Percentiles rank a stretch among this genome's conserved stretches.
These are phyloP conservation scores for Limtongia smithiae DNA, from an alignment of 805 yeast species.

Conservation along the genomic window DNA sequence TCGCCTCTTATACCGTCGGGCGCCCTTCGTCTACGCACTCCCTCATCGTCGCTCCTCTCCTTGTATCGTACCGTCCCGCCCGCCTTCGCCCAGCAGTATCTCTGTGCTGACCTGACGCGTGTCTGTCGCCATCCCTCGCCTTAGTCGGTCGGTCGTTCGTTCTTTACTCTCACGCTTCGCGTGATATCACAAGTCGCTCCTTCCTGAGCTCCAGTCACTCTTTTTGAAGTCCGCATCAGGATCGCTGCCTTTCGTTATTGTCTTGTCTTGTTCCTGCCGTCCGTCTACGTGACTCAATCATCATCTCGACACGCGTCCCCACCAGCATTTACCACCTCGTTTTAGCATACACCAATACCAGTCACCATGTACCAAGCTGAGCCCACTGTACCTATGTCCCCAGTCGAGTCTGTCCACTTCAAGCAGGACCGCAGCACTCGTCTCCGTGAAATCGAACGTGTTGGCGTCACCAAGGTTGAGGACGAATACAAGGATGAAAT, in stretches of 20 bases:
- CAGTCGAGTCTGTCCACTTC: constrained; percentile 19
- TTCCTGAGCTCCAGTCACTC: constrained; percentile 26
- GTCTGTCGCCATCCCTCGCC: constrained; percentile 1
- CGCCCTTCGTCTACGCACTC: not conserved
- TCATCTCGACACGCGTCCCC: too few species aligned
- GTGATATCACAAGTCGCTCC: constrained; percentile 26
- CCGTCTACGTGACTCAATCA: too few species aligned
- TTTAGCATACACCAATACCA: not conserved
- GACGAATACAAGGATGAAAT: constrained; percentile 41
- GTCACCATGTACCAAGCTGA: constrained; percentile 3
- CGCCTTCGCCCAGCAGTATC: not conserved
- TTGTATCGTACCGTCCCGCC: not conserved
- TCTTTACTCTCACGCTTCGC: not conserved
- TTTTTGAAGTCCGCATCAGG: too few species aligned
- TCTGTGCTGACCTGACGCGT: not conserved
- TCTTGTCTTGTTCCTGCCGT: not conserved
- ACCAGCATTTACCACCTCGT: not conserved
- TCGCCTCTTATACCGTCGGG: not conserved
- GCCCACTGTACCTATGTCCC: constrained; percentile 15
- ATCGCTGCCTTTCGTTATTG: not conserved
- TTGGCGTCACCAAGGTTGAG: constrained; percentile 26
- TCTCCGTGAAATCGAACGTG: constrained; percentile 26
- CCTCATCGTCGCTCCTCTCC: too few species aligned
- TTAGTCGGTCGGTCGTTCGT: not conserved
- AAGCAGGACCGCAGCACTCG: constrained; percentile 23